These are phyloP conservation scores for Oryza nivara DNA, from an alignment of 176 grass and related monocot genomes.

Conservation along the genomic window DNA sequence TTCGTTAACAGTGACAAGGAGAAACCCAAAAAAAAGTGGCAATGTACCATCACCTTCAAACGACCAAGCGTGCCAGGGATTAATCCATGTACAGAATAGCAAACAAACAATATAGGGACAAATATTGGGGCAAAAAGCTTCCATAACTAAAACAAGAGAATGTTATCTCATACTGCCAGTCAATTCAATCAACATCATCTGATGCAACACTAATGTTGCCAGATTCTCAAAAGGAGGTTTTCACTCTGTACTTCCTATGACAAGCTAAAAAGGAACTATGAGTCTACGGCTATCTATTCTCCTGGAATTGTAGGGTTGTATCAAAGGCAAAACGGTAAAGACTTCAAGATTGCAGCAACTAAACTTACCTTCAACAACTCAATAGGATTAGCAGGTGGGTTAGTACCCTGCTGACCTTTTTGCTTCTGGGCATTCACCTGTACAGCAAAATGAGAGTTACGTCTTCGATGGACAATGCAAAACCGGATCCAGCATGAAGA, in stretches of 20 bases:
- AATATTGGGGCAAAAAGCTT: not conserved
- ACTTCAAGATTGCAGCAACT: conserved; percentile 18
- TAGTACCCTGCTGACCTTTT: conserved; percentile 57
- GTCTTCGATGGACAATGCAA: not conserved
- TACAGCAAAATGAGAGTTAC: conserved; percentile 3
- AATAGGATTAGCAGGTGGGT: conserved; percentile 58
- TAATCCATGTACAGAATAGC: not conserved
- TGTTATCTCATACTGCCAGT: not conserved
- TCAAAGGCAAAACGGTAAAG: not conserved
- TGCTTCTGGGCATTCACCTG: conserved; percentile 73
- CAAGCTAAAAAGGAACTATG: not conserved
- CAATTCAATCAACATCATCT: not conserved
- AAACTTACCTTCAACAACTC: conserved; percentile 74
- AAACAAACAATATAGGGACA: not conserved
- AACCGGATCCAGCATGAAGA: not conserved
- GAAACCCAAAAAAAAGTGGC: not conserved
- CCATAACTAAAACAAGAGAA: not conserved
- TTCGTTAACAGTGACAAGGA: not conserved
- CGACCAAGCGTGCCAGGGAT: not conserved
- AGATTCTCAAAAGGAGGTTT: not conserved
- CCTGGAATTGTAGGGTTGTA: not conserved
- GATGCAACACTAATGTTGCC: not conserved
- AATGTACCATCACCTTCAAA: not conserved
- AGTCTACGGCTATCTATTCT: not conserved
- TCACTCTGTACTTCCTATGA: not conserved